These are phyloP conservation scores for Elsinoe australis DNA, from an alignment of 2,329 filamentous ascomycete genomes.

Conservation along the genomic window DNA sequence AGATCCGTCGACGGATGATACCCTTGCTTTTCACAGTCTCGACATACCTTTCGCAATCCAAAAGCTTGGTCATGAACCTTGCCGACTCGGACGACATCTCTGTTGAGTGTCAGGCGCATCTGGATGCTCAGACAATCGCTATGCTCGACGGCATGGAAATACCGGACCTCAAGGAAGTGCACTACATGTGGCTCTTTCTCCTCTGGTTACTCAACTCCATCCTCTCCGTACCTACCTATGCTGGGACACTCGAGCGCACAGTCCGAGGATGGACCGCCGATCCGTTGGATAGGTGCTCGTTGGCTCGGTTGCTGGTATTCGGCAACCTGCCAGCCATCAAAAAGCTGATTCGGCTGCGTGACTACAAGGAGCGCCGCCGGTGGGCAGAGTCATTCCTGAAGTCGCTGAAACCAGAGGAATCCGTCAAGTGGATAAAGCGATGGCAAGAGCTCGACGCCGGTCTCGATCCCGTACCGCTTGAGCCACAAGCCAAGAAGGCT, in stretches of 20 bases:
- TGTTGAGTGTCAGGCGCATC: constrained; percentile 8
- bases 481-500: constrained; percentile 11
- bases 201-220: constrained; percentile 17
- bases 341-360: constrained; percentile 10
- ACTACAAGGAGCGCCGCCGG: constrained; percentile 15
- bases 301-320: constrained; percentile 14
- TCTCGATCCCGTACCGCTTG: constrained; percentile 1
- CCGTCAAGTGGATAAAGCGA: constrained; percentile 4
- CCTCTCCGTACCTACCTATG: constrained; percentile 14
- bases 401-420: constrained; percentile 9
- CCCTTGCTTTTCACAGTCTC: constrained; percentile 15
- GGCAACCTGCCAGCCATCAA: constrained; percentile 17
- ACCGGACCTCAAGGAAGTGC: constrained; percentile 11
- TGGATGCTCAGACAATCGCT: constrained; percentile 9
- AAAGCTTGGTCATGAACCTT: constrained; percentile 1
- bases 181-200: constrained; percentile 19
- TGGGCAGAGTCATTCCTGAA: constrained; percentile 15
- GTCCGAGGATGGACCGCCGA: constrained; percentile 17
- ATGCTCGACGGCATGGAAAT: constrained; percentile 10
- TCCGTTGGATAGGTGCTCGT: constrained; percentile 12
- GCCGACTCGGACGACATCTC: constrained; percentile 11
- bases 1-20: constrained; percentile 15
- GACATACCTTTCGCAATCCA: constrained; percentile 12
- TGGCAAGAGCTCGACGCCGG: constrained; percentile 15
- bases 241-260: constrained; percentile 16